Evolutionary conservation across 192 early-diverging fungal genomes (phyloP).

Genomic region (Coemansia sp.): DNA sequence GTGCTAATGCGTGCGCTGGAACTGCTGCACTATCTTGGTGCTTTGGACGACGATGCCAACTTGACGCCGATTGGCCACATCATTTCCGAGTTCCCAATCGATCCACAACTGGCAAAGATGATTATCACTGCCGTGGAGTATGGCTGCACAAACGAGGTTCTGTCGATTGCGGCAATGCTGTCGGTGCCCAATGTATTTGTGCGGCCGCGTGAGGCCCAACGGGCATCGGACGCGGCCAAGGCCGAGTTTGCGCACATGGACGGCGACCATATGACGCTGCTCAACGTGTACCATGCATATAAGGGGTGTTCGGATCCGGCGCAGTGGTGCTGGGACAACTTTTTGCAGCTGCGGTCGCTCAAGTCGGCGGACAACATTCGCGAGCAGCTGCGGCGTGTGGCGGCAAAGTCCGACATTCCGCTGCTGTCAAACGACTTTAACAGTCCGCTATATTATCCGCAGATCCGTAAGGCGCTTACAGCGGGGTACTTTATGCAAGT

Average conservation of each 20-base stretch:
- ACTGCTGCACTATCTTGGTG: slow-evolving; percentile 91
- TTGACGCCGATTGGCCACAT: slow-evolving; percentile 77
- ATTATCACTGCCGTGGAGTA: slow-evolving; percentile 83
- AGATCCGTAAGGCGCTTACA: slow-evolving; percentile 85
- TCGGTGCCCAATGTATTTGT: slow-evolving; percentile 88
- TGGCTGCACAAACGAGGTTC: slow-evolving; percentile 88
- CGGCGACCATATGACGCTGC: slow-evolving; percentile 94
- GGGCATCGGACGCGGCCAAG: slow-evolving; percentile 88
- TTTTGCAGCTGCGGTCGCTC: slow-evolving; percentile 83
- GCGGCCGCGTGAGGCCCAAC: slow-evolving; percentile 86
- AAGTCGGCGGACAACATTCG: slow-evolving; percentile 93
- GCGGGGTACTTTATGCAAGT: slow-evolving; percentile 99
- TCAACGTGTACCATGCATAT: slow-evolving; percentile 97
- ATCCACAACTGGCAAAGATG: slow-evolving; percentile 94
- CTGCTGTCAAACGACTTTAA: slow-evolving; percentile 72
- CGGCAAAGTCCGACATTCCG: slow-evolving; percentile 70
- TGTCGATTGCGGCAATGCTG: slow-evolving; percentile 93
- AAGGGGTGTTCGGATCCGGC: slow-evolving; percentile 61
- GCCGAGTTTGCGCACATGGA: slow-evolving; percentile 90
- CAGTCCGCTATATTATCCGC: slow-evolving; percentile 73
- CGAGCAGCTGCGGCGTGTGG: slow-evolving; percentile 79
- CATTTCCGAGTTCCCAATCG: slow-evolving; percentile 97
- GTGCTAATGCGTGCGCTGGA: slow-evolving; percentile 98
- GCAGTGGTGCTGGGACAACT: slow-evolving; percentile 94
- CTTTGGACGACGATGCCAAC: slow-evolving; percentile 92